phyloP scores from a whole-genome alignment of 495 filamentous ascomycete genomes.

The Lepidopterella palustris region DNA sequence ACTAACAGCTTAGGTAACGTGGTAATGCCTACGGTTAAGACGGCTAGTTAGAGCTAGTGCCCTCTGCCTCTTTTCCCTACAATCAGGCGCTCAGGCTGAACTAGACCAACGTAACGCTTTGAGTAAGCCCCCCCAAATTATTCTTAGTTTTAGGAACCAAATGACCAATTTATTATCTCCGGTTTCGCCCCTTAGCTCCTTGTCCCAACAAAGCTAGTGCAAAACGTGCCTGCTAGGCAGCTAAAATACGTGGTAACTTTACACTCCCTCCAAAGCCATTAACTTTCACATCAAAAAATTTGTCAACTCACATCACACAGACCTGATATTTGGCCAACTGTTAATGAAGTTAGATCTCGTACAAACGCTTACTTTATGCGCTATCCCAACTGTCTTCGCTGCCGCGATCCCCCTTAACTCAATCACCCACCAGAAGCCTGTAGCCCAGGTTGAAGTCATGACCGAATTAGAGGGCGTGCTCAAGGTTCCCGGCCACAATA shows the following conservation, averaged over 20 bases:
- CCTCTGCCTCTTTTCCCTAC: too few relatives aligned
- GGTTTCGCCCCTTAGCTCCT: background rate
- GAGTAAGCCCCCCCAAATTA: background rate
- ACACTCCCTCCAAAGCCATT: conserved; percentile 1
- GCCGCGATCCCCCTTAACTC: background rate
- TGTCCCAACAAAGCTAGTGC: background rate
- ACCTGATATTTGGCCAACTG: conserved; percentile 1
- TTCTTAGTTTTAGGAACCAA: background rate
- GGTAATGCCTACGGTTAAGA: too few relatives aligned
- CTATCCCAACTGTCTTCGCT: conserved; percentile 1
- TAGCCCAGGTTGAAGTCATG: conserved; percentile 2
- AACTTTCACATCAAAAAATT: conserved; percentile 3
- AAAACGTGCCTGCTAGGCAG: conserved; percentile 1
- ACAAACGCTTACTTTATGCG: background rate
- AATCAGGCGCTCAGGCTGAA: background rate
- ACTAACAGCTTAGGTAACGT: too few relatives aligned
- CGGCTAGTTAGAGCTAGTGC: too few relatives aligned
- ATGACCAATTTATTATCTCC: too few relatives aligned
- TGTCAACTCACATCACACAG: conserved; percentile 4
- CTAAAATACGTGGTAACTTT: conserved; percentile 2
- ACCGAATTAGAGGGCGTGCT: background rate
- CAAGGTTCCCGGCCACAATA: conserved; percentile 4
- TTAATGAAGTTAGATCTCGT: background rate
- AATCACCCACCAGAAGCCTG: conserved; percentile 3
- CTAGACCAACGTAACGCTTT: background rate